Evolutionary conservation across 2,329 filamentous ascomycete genomes (phyloP).

Genomic region (Chrysoporthe puriensis): DNA sequence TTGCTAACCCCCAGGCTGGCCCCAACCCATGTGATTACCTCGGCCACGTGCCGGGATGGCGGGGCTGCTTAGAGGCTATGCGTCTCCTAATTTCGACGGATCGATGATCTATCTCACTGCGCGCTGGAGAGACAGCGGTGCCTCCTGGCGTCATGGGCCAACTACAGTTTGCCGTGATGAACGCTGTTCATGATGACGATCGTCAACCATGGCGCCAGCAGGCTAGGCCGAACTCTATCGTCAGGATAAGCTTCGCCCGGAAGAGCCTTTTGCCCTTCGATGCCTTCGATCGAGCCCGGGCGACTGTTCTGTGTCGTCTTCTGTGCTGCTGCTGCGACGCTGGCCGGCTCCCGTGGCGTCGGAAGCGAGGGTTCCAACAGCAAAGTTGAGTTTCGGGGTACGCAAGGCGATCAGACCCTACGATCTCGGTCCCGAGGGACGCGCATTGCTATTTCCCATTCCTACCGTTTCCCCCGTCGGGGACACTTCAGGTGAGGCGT

Average conservation of each 20-base stretch:
- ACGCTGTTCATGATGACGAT: background rate
- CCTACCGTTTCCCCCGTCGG: background rate
- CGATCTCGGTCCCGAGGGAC: background rate
- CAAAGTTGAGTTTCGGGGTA: background rate
- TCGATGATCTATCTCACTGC: background rate
- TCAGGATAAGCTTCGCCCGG: background rate
- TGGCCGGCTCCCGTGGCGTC: background rate
- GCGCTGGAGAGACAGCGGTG: background rate
- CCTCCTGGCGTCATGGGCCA: background rate
- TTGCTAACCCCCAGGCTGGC: background rate
- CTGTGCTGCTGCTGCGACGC: conserved; percentile 3
- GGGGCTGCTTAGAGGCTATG: background rate
- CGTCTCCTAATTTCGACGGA: no score
- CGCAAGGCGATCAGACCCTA: conserved; percentile 1
- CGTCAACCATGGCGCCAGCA: background rate
- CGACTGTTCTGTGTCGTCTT: background rate
- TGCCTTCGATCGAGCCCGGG: background rate
- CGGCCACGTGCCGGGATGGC: background rate
- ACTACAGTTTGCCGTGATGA: background rate
- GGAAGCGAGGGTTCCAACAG: conserved; percentile 1
- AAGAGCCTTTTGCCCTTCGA: background rate
- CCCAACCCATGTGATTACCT: background rate
- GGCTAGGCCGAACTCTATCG: conserved; percentile 1
- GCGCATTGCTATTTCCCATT: conserved; percentile 5
- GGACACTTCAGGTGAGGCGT: conserved; percentile 1